A percentile compares a stretch with the other conserved stretches of the same genome.
Evolutionary conservation across 139 green algal genomes (phyloP).

Genomic region (Picochlorum sp.): DNA sequence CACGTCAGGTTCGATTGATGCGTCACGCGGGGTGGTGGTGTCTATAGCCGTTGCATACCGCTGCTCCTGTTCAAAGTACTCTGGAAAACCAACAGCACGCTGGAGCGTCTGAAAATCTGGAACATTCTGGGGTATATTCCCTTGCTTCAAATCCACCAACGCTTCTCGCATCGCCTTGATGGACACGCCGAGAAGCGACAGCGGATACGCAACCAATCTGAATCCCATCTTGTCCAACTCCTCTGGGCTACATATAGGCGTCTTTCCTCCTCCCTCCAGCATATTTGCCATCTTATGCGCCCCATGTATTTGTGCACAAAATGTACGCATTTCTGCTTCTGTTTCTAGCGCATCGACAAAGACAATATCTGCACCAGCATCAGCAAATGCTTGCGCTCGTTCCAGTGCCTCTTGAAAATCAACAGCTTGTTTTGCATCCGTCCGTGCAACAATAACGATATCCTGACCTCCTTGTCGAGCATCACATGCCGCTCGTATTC

Average conservation of each 20-base stretch:
- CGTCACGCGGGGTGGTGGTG: neutral
- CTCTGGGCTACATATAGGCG: conserved; percentile 68
- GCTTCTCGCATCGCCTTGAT: conserved; percentile 63
- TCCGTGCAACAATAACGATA: conserved; percentile 87
- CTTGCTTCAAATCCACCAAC: conserved; percentile 29
- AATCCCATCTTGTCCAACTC: conserved; percentile 80
- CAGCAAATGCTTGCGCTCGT: conserved; percentile 73
- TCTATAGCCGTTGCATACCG: conserved; percentile 25
- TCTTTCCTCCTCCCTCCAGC: conserved; percentile 91
- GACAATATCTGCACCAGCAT: conserved; percentile 84
- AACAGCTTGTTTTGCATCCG: conserved; percentile 63
- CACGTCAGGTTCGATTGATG: conserved; percentile 6
- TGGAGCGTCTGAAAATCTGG: conserved; percentile 18
- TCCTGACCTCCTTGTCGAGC: conserved; percentile 49
- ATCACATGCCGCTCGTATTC: conserved; percentile 71
- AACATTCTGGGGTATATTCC: conserved; percentile 7
- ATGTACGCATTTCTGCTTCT: conserved; percentile 70
- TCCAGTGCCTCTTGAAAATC: conserved; percentile 67
- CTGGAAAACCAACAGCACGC: conserved; percentile 46
- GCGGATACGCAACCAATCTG: conserved; percentile 79
- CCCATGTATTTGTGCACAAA: conserved; percentile 33
- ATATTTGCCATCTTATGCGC: conserved; percentile 81
- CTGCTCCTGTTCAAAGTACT: conserved; percentile 43
- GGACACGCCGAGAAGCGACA: conserved; percentile 71
- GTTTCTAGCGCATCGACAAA: conserved; percentile 91